Conservation (phyloP, 768 basidiomycete species). For the Rhodotorula sphaerocarpa region DNA sequence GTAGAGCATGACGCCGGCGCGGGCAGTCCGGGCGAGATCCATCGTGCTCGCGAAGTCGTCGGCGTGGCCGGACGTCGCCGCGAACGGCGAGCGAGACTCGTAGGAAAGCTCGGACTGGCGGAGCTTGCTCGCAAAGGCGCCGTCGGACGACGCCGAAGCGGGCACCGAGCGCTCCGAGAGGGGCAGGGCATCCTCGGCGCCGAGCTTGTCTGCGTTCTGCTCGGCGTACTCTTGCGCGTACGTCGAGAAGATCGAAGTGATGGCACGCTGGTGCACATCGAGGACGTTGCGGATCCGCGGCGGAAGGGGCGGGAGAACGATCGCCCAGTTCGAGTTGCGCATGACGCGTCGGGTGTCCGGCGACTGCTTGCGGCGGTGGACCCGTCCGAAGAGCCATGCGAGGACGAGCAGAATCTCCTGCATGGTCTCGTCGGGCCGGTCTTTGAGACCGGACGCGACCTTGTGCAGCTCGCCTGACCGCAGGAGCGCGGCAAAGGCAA, state of each 20-base stretch:
- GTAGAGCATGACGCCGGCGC: slow-evolving; percentile 54
- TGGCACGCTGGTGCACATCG: slow-evolving; percentile 49
- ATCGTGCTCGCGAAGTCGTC: slow-evolving; percentile 52
- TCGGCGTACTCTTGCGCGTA: slow-evolving; percentile 53
- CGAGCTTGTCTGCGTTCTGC: slow-evolving; percentile 46
- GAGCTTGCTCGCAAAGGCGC: slow-evolving; percentile 46
- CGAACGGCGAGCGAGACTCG: slow-evolving; percentile 55
- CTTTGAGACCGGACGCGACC: slow-evolving; percentile 48
- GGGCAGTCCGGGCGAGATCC: slow-evolving; percentile 52
- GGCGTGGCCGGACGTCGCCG: slow-evolving; percentile 59
- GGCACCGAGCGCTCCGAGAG: slow-evolving; percentile 46
- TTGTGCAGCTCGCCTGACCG: slow-evolving; percentile 55
- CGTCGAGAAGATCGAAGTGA: slow-evolving; percentile 52
- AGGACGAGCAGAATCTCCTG: slow-evolving; percentile 53
- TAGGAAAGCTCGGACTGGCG: slow-evolving; percentile 45
- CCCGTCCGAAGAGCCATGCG: slow-evolving; percentile 61
- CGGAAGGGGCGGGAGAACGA: slow-evolving; percentile 53
- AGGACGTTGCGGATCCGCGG: slow-evolving; percentile 48
- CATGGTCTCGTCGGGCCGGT: slow-evolving; percentile 47
- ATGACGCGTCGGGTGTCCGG: slow-evolving; percentile 45
- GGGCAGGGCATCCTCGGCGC: slow-evolving; percentile 50
- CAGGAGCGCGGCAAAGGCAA: slow-evolving; percentile 57
- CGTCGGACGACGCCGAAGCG: slow-evolving; percentile 25
- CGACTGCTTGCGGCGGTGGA: slow-evolving; percentile 50
- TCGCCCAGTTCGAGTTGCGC: slow-evolving; percentile 52